Conservation (phyloP, 1,139 yeast species). For the Hanseniaspora uvarum region DNA sequence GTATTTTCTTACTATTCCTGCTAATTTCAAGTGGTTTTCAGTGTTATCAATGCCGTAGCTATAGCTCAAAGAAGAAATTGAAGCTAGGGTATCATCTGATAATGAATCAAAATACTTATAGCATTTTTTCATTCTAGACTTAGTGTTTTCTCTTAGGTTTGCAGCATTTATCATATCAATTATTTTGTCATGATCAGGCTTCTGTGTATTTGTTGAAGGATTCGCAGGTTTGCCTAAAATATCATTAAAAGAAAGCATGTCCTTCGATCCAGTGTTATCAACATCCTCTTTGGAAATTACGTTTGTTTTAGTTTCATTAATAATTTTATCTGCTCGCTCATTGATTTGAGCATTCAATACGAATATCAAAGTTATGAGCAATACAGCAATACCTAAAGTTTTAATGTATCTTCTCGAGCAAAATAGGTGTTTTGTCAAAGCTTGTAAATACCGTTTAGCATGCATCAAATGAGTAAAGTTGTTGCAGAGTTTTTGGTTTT, state of each 20-base stretch:
- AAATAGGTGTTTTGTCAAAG: neutral
- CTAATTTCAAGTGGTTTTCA: neutral
- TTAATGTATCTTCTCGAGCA: neutral
- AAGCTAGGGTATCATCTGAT: neutral
- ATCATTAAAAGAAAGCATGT: conserved; percentile 11
- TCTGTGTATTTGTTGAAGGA: neutral
- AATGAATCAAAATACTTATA: conserved; percentile 5
- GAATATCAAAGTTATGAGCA: neutral
- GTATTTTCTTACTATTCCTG: conserved; percentile 1
- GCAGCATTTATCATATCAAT: neutral
- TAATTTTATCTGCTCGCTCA: neutral
- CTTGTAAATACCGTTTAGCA: neutral
- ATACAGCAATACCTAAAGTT: neutral
- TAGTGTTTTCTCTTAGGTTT: neutral
- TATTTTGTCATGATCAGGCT: neutral
- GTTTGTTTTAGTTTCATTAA: neutral
- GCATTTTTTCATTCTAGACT: neutral
- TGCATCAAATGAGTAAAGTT: neutral
- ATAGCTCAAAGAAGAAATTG: neutral
- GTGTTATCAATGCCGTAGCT: neutral
- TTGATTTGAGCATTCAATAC: neutral
- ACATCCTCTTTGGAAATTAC: neutral
- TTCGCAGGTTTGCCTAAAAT: conserved; percentile 9
- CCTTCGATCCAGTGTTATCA: neutral
- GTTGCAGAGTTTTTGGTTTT: neutral